Percentiles rank a stretch among this genome's conserved stretches.
Conservation (phyloP, 192 early-diverging fungal species). For the Neocallimastix lanati region DNA sequence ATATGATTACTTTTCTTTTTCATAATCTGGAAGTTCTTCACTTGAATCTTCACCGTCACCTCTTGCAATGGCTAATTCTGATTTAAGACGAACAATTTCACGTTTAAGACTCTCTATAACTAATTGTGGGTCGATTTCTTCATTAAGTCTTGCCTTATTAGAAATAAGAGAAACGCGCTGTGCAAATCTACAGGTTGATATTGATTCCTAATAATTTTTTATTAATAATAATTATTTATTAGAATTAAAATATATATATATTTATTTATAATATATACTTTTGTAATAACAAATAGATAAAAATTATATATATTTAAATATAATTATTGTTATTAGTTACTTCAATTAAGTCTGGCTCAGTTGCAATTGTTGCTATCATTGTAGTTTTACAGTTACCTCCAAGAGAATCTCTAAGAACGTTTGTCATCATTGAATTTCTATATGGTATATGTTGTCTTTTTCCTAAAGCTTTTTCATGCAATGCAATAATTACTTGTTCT, state of each 20-base stretch:
- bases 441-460: conserved; percentile 37
- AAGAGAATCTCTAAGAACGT: conserved; percentile 32
- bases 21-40: conserved; percentile 34
- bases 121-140: conserved; percentile 36
- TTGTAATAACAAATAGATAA: no score
- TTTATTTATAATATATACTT: no score
- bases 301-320: no score
- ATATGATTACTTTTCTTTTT: conserved; percentile 23
- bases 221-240: no score
- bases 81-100: conserved; percentile 26
- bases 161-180: conserved; percentile 38
- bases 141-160: conserved; percentile 30
- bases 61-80: conserved; percentile 31
- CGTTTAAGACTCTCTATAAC: conserved; percentile 25
- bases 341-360: conserved; percentile 36
- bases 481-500: conserved; percentile 43
- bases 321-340: no score
- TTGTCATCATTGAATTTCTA: conserved; percentile 45
- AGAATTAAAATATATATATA: no score
- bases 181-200: conserved; percentile 46
- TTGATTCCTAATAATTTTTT: conserved; percentile 23
- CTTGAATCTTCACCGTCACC: conserved; percentile 4
- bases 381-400: conserved; percentile 46
- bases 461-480: conserved; percentile 33
- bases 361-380: conserved; percentile 39